A percentile compares a stretch with the other conserved stretches of the same genome.
These are phyloP conservation scores for Pseudoneurospora amorphoporcata DNA, from an alignment of 495 filamentous ascomycete genomes.

Conservation along the genomic window DNA sequence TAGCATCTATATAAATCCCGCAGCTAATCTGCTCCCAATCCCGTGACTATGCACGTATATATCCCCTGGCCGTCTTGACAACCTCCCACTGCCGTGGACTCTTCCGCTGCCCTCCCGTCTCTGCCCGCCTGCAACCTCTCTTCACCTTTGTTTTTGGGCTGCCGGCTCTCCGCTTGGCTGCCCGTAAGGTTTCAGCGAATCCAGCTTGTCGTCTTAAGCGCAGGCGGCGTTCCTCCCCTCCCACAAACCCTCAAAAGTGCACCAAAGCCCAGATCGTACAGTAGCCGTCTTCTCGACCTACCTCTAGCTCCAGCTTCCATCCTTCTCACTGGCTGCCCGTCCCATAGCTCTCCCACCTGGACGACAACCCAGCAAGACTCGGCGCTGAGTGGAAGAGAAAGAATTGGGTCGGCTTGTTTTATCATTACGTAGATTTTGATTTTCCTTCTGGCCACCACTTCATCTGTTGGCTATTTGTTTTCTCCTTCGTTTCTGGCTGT, in stretches of 20 bases:
- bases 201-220: background rate
- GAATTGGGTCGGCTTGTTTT: background rate
- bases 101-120: background rate
- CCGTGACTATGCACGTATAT: too few relatives aligned
- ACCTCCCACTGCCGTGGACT: background rate
- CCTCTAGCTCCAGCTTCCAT: background rate
- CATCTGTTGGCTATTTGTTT: background rate
- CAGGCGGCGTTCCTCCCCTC: background rate
- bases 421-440: background rate
- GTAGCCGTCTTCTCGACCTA: background rate
- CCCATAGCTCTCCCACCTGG: background rate
- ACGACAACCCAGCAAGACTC: background rate
- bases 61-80: too few relatives aligned
- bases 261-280: background rate
- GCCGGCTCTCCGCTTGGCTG: background rate
- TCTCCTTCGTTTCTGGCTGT: background rate
- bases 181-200: background rate
- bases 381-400: background rate
- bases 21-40: too few relatives aligned
- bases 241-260: background rate
- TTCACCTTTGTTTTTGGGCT: background rate
- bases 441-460: background rate
- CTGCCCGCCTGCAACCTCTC: background rate
- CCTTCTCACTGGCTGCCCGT: background rate
- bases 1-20: too few relatives aligned